phyloP scores from a whole-genome alignment of 1,139 yeast species.

The Yamadazyma trypodendri region DNA sequence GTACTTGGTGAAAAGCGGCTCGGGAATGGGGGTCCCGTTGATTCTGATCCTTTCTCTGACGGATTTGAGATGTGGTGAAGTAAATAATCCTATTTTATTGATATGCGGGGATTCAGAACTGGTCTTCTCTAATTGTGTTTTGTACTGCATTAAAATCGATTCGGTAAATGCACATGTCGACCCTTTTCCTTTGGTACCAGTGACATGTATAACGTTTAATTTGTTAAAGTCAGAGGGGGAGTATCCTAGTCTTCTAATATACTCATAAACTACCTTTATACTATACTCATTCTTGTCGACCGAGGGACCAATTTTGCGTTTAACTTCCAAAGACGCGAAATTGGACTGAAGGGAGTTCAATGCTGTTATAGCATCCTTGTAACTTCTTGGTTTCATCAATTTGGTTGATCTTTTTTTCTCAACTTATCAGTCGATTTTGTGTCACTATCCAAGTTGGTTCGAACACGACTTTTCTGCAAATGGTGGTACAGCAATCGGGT shows the following conservation, averaged over 20 bases:
- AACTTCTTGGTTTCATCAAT: constrained; percentile 26
- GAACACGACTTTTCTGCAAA: too few relatives aligned
- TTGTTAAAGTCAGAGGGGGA: constrained; percentile 64
- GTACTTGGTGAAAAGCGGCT: constrained; percentile 76
- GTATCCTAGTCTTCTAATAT: constrained; percentile 87
- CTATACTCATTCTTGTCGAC: constrained; percentile 65
- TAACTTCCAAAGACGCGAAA: constrained; percentile 84
- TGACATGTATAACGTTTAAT: constrained; percentile 82
- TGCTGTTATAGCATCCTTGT: constrained; percentile 77
- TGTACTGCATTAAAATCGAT: constrained; percentile 70
- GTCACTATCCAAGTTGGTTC: too few relatives aligned
- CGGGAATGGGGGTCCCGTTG: constrained; percentile 81
- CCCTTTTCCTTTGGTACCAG: constrained; percentile 99
- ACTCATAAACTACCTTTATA: constrained; percentile 86
- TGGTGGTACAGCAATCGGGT: too few relatives aligned
- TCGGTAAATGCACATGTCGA: constrained; percentile 95
- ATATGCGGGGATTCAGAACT: constrained; percentile 18
- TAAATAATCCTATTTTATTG: constrained; percentile 78
- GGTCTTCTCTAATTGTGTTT: background rate
- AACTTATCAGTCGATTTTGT: too few relatives aligned
- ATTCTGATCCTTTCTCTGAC: constrained; percentile 91
- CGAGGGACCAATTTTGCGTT: constrained; percentile 64
- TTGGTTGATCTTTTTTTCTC: too few relatives aligned
- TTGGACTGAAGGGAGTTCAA: constrained; percentile 89
- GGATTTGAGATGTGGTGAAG: constrained; percentile 92